Conservation (phyloP, 345 rosid genomes). For the Gossypium thurberi region DNA sequence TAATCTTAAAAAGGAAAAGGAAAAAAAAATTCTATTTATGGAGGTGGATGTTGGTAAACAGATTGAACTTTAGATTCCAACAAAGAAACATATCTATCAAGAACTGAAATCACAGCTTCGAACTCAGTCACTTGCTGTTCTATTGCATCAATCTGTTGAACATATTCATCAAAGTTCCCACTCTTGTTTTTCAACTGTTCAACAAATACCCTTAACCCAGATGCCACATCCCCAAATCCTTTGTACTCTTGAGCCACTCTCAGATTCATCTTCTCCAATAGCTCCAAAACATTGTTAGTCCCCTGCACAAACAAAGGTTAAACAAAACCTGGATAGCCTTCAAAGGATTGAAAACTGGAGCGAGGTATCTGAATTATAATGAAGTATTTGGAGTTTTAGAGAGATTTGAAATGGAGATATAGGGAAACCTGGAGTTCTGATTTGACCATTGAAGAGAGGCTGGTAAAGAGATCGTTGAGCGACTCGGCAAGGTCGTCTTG, state of each 20-base stretch:
- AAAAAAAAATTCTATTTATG: neutral
- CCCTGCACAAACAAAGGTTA: slow-evolving; percentile 31
- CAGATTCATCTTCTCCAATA: slow-evolving; percentile 79
- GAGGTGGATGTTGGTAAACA: slow-evolving; percentile 27
- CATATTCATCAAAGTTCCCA: slow-evolving; percentile 63
- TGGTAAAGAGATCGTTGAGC: slow-evolving; percentile 52
- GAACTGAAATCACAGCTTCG: slow-evolving; percentile 70
- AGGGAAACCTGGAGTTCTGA: slow-evolving; percentile 62
- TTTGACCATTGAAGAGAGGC: slow-evolving; percentile 70
- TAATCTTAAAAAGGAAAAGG: neutral
- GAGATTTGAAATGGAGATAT: too few relatives aligned
- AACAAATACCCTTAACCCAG: slow-evolving; percentile 63
- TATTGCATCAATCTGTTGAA: slow-evolving; percentile 60
- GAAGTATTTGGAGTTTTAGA: neutral
- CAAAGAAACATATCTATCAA: slow-evolving; percentile 62
- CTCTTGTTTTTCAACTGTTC: slow-evolving; percentile 70
- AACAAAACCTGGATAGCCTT: neutral
- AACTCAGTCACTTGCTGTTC: slow-evolving; percentile 75
- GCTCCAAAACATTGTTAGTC: slow-evolving; percentile 55
- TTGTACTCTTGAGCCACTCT: slow-evolving; percentile 67
- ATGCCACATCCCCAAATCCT: slow-evolving; percentile 69
- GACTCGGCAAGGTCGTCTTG: slow-evolving; percentile 62
- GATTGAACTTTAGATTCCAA: slow-evolving; percentile 62
- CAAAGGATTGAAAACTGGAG: neutral
- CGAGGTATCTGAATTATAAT: neutral